Evolutionary conservation across 129 eudicot species (phyloP).

Genomic region (Centrapalus pauciflorus): DNA sequence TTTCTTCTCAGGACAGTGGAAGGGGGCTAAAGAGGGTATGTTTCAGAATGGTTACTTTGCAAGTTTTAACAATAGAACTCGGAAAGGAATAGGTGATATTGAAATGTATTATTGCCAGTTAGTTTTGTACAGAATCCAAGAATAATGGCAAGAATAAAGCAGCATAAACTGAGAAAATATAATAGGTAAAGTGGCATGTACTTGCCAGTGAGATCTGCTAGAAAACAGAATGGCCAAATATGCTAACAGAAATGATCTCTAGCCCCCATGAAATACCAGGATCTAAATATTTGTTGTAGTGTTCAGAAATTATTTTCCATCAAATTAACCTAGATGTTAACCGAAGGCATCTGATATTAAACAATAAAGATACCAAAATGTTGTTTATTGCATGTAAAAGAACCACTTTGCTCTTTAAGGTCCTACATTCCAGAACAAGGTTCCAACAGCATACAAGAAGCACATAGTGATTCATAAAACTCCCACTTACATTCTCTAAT

Average conservation of each 20-base stretch:
- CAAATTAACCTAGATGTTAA: neutral
- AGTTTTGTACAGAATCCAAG: neutral
- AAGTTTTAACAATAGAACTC: neutral
- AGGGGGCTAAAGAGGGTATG: neutral
- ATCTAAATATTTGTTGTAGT: neutral
- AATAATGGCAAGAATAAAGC: neutral
- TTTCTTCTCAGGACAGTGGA: neutral
- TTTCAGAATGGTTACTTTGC: neutral
- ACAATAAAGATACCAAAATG: neutral
- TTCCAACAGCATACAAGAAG: constrained; percentile 5
- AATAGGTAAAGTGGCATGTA: neutral
- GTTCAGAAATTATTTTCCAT: neutral
- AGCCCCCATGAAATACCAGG: neutral
- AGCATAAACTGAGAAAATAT: neutral
- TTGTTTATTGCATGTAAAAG: constrained; percentile 3
- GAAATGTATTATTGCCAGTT: neutral
- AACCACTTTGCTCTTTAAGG: neutral
- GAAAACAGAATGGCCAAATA: neutral
- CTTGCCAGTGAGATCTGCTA: neutral
- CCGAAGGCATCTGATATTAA: neutral
- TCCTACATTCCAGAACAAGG: constrained; percentile 1
- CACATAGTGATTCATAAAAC: neutral
- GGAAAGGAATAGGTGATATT: neutral
- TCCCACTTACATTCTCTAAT: constrained; percentile 83
- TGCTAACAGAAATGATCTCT: neutral